Evolutionary conservation across 1,139 yeast genomes (phyloP).

Genomic region (Suhomyces wounanorum): DNA sequence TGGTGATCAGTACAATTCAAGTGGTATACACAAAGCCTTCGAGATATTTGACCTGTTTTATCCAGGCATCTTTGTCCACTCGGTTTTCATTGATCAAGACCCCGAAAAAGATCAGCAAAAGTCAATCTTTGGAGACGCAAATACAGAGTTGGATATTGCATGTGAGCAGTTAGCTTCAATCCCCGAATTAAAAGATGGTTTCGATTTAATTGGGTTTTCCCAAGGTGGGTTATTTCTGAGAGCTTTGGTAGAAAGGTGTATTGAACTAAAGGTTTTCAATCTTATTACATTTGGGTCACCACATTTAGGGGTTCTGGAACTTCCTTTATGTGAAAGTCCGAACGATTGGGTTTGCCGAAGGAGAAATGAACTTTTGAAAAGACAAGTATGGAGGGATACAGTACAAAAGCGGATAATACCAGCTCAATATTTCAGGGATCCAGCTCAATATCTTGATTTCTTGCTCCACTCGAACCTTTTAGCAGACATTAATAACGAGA

Average conservation of each 20-base stretch:
- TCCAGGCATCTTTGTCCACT: slow-evolving; percentile 56
- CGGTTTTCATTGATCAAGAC: slow-evolving; percentile 53
- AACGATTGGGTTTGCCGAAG: slow-evolving; percentile 63
- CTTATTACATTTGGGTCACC: slow-evolving; percentile 81
- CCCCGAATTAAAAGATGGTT: slow-evolving; percentile 52
- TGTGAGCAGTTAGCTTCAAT: slow-evolving; percentile 44
- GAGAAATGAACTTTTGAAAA: slow-evolving; percentile 55
- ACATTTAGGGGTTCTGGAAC: slow-evolving; percentile 73
- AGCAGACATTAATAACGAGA: slow-evolving; percentile 70
- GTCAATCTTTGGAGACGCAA: slow-evolving; percentile 63
- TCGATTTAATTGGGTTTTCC: slow-evolving; percentile 77
- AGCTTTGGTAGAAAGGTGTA: slow-evolving; percentile 61
- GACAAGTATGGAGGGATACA: slow-evolving; percentile 60
- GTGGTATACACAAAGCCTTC: slow-evolving; percentile 53
- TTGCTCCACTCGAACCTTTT: slow-evolving; percentile 53
- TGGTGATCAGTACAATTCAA: slow-evolving; percentile 72
- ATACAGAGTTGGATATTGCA: slow-evolving; percentile 36
- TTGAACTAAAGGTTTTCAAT: slow-evolving; percentile 48
- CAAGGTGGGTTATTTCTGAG: slow-evolving; percentile 80
- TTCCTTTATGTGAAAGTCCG: slow-evolving; percentile 58
- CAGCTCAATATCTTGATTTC: slow-evolving; percentile 48
- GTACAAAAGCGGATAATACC: slow-evolving; percentile 64
- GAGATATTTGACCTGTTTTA: slow-evolving; percentile 43
- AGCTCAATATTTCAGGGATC: slow-evolving; percentile 76
- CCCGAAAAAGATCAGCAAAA: slow-evolving; percentile 53